Conservation (phyloP, 805 yeast genomes). For the Lachancea waltii region DNA sequence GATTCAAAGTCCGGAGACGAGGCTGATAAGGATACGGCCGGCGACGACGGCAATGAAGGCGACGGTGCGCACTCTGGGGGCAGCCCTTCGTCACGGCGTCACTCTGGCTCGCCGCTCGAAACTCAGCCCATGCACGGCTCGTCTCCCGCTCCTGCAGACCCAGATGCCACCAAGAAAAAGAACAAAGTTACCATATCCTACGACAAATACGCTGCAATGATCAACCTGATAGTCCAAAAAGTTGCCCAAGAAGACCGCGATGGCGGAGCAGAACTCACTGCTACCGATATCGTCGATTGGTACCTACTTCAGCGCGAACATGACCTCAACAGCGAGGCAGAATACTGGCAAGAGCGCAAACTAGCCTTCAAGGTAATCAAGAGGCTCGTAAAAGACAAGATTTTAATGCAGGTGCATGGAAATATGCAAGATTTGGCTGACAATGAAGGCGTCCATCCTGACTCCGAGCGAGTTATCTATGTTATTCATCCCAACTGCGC, state of each 20-base stretch:
- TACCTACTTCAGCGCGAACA: slow-evolving; percentile 71
- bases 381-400: slow-evolving; percentile 76
- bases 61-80: slow-evolving; percentile 22
- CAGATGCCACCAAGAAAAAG: slow-evolving; percentile 11
- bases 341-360: slow-evolving; percentile 62
- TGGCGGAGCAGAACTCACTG: slow-evolving; percentile 56
- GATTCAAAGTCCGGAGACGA: not conserved
- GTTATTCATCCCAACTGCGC: slow-evolving; percentile 81
- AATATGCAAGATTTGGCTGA: slow-evolving; percentile 39
- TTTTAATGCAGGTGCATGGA: slow-evolving; percentile 62
- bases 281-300: slow-evolving; percentile 68
- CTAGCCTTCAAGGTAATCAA: slow-evolving; percentile 74
- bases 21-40: slow-evolving; percentile 17
- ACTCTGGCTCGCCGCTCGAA: not conserved
- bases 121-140: not conserved
- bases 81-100: slow-evolving; percentile 8
- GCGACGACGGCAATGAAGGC: slow-evolving; percentile 38
- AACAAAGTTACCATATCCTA: slow-evolving; percentile 58
- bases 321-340: slow-evolving; percentile 60
- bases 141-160: slow-evolving; percentile 5
- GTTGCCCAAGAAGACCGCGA: slow-evolving; percentile 51
- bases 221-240: slow-evolving; percentile 67
- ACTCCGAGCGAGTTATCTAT: slow-evolving; percentile 35
- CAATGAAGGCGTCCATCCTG: slow-evolving; percentile 17
- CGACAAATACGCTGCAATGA: slow-evolving; percentile 79